Conservation (phyloP, 2,329 filamentous ascomycete genomes). For the Fusarium nelsonii region DNA sequence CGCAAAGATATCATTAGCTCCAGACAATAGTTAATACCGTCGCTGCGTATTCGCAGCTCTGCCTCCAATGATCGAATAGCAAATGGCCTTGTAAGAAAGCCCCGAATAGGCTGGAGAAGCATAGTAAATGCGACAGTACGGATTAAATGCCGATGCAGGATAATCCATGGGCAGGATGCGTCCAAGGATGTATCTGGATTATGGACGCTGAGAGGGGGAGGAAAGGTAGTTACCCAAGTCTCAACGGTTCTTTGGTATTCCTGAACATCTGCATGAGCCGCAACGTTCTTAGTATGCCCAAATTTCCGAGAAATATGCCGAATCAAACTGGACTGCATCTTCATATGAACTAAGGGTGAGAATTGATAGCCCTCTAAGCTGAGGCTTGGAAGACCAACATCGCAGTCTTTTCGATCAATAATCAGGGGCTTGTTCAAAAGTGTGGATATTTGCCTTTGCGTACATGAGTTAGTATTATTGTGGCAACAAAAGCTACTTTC, state of each 20-base stretch:
- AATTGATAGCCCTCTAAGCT: conserved; percentile 50
- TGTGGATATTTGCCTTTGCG: conserved; percentile 53
- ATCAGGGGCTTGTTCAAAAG: conserved; percentile 52
- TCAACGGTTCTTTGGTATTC: conserved; percentile 54
- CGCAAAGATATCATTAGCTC: conserved; percentile 57
- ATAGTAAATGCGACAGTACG: conserved; percentile 60
- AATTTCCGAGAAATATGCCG: conserved; percentile 50
- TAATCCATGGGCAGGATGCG: conserved; percentile 56
- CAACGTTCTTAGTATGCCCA: conserved; percentile 48
- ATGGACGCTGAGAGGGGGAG: conserved; percentile 54
- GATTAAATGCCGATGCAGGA: conserved; percentile 60
- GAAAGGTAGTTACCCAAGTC: conserved; percentile 59
- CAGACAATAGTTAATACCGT: conserved; percentile 59
- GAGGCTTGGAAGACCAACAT: conserved; percentile 51
- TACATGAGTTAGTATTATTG: background rate
- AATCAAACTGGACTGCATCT: conserved; percentile 54
- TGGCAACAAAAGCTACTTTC: background rate
- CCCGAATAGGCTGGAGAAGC: conserved; percentile 60
- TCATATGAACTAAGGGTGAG: conserved; percentile 54
- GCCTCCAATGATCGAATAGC: conserved; percentile 43
- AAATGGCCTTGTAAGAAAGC: conserved; percentile 58
- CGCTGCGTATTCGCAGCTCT: conserved; percentile 56
- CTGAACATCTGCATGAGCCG: conserved; percentile 48
- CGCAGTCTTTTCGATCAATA: conserved; percentile 52
- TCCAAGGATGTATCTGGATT: conserved; percentile 59